Evolutionary conservation across 352 stramenopile genomes (phyloP).

Genomic region (Phytophthora sansomeana): DNA sequence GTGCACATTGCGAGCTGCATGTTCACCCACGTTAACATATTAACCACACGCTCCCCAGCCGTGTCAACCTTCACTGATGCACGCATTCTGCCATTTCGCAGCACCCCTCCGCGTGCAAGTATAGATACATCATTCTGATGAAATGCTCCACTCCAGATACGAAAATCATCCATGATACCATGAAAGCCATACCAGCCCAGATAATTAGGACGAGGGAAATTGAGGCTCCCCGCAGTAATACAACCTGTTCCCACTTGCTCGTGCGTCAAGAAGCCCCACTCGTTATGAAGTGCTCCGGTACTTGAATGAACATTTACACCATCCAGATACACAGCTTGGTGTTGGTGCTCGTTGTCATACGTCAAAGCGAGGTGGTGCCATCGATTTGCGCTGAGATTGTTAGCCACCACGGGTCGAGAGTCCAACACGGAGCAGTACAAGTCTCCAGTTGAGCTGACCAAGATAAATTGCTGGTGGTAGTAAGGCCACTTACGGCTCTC

Average conservation of each 20-base stretch:
- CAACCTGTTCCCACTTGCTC: conserved; percentile 47
- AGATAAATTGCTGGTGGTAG: conserved; percentile 38
- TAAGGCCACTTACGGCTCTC: conserved; percentile 28
- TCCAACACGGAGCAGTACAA: conserved; percentile 44
- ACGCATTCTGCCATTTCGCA: neutral
- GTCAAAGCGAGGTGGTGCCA: conserved; percentile 51
- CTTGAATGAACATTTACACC: conserved; percentile 20
- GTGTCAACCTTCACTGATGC: conserved; percentile 5
- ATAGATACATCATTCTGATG: neutral
- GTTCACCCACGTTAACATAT: conserved; percentile 12
- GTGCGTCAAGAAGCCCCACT: conserved; percentile 29
- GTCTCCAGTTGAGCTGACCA: conserved; percentile 34
- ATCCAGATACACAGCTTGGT: conserved; percentile 38
- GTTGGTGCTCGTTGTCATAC: conserved; percentile 30
- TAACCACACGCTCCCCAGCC: neutral
- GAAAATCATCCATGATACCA: conserved; percentile 45
- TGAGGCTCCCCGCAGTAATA: conserved; percentile 16
- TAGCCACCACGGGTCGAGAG: conserved; percentile 31
- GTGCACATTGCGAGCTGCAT: conserved; percentile 7
- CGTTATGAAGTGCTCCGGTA: conserved; percentile 10
- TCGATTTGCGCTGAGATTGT: conserved; percentile 22
- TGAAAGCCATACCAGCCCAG: conserved; percentile 45
- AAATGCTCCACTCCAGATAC: conserved; percentile 31
- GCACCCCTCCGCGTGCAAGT: conserved; percentile 11
- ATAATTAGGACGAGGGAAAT: conserved; percentile 8